Evolutionary conservation across 192 early-diverging fungal genomes (phyloP).

Genomic region (Neocallimastix lanati): DNA sequence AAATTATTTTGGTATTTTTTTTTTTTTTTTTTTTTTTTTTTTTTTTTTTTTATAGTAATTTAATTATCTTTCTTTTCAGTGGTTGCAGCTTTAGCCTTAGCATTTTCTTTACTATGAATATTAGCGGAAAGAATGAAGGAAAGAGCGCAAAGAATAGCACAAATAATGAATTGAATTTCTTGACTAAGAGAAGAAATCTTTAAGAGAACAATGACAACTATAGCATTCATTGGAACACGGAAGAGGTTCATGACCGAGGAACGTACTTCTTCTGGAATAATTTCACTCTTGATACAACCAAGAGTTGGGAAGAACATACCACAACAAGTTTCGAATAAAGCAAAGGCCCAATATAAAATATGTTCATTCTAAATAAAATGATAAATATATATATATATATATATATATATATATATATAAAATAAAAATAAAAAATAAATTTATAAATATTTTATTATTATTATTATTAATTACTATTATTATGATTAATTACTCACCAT

Average conservation of each 20-base stretch:
- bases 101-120: neutral
- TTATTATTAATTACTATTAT: too few species aligned
- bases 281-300: conserved; percentile 21
- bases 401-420: too few species aligned
- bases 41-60: neutral
- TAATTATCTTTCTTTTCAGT: neutral
- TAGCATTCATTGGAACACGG: conserved; percentile 43
- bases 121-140: neutral
- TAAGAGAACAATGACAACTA: conserved; percentile 19
- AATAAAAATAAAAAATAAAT: too few species aligned
- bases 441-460: too few species aligned
- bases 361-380: conserved; percentile 6
- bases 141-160: conserved; percentile 6
- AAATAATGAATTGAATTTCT: conserved; percentile 25
- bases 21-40: neutral
- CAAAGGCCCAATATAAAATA: conserved; percentile 18
- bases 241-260: conserved; percentile 36
- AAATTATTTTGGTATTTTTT: neutral
- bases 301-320: conserved; percentile 36
- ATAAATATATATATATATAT: too few species aligned
- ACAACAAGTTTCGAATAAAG: conserved; percentile 30
- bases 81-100: too few species aligned
- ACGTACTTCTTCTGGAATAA: conserved; percentile 32
- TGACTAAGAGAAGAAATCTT: conserved; percentile 15
- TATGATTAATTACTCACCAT: too few species aligned